A percentile compares a stretch with the other conserved stretches of the same genome.
phyloP scores from a whole-genome alignment of 257 asterid species.

The Lithospermum erythrorhizon region DNA sequence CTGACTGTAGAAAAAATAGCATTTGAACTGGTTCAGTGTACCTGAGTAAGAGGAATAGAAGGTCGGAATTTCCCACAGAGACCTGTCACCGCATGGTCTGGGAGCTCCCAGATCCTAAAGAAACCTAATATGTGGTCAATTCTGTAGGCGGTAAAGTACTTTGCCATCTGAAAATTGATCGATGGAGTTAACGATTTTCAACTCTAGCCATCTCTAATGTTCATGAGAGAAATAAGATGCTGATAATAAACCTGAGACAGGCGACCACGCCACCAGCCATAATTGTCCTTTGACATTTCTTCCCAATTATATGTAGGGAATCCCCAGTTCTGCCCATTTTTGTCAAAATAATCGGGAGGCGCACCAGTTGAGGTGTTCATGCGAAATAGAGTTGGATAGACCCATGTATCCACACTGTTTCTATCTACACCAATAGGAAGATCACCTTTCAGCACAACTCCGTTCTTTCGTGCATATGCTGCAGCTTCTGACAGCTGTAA shows the following conservation, averaged over 20 bases:
- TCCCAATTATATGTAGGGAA: slow-evolving; percentile 99
- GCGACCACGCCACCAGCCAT: slow-evolving; percentile 99
- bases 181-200: background rate
- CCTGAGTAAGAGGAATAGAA: slow-evolving; percentile 88
- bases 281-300: slow-evolving; percentile 97
- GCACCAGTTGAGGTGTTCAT: slow-evolving; percentile 98
- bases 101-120: slow-evolving; percentile 98
- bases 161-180: slow-evolving; percentile 61
- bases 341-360: slow-evolving; percentile 94
- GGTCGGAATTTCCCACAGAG: slow-evolving; percentile 96
- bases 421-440: slow-evolving; percentile 95
- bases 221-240: slow-evolving; percentile 1
- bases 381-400: slow-evolving; percentile 77
- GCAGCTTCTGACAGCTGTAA: slow-evolving; percentile 86
- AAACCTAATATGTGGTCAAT: slow-evolving; percentile 92
- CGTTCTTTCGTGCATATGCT: slow-evolving; percentile 72
- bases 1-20: background rate
- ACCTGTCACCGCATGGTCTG: slow-evolving; percentile 92
- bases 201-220: background rate
- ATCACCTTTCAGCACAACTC: slow-evolving; percentile 90
- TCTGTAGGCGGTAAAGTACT: slow-evolving; percentile 93
- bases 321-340: slow-evolving; percentile 99
- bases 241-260: slow-evolving; percentile 57
- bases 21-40: slow-evolving; percentile 7
- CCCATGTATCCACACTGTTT: slow-evolving; percentile 97